Evolutionary conservation across 2,329 filamentous ascomycete genomes (phyloP).

Genomic region (Cercospora sesami): DNA sequence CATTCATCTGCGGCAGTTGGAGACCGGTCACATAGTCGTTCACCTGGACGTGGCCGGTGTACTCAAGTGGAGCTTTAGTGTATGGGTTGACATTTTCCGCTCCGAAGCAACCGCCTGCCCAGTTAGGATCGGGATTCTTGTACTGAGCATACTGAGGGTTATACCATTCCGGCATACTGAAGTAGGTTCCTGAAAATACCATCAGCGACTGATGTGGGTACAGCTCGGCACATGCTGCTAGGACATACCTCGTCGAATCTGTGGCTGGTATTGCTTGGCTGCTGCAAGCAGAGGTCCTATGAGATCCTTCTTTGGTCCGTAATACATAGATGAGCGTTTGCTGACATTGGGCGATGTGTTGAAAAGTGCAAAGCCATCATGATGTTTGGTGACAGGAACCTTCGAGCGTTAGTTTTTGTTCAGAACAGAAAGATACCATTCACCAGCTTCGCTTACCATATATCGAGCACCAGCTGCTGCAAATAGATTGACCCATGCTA

Average conservation of each 20-base stretch:
- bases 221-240: neutral
- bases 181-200: conserved; percentile 45
- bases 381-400: conserved; percentile 44
- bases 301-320: conserved; percentile 47
- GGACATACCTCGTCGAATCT: conserved; percentile 37
- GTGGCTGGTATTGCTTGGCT: conserved; percentile 45
- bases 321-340: conserved; percentile 46
- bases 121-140: conserved; percentile 26
- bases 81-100: conserved; percentile 29
- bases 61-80: conserved; percentile 45
- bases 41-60: conserved; percentile 35
- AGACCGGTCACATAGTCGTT: conserved; percentile 48
- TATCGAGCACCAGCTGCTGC: conserved; percentile 19
- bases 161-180: conserved; percentile 54
- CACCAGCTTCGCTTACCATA: conserved; percentile 45
- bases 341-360: conserved; percentile 41
- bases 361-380: conserved; percentile 52
- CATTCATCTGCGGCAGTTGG: conserved; percentile 51
- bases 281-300: conserved; percentile 49
- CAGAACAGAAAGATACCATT: neutral
- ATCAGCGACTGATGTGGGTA: neutral
- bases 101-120: conserved; percentile 6
- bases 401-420: neutral
- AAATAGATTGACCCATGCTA: conserved; percentile 21
- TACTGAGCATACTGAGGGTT: conserved; percentile 50